Conservation (phyloP, 2,329 filamentous ascomycete genomes). For the Pseudogymnoascus sp. region DNA sequence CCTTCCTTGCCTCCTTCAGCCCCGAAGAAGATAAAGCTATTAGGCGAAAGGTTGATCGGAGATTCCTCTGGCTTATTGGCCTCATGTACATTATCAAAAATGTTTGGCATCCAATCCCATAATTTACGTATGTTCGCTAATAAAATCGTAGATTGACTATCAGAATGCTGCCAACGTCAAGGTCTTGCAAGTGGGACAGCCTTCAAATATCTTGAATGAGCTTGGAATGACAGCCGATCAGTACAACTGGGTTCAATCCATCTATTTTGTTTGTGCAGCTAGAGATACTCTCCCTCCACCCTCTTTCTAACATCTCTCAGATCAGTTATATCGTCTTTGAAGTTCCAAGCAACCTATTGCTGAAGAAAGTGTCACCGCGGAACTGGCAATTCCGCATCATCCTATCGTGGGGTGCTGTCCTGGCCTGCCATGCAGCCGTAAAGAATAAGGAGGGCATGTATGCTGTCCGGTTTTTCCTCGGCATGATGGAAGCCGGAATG, state of each 20-base stretch:
- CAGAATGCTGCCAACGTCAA: constrained; percentile 36
- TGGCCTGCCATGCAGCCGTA: constrained; percentile 34
- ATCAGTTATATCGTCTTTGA: constrained; percentile 36
- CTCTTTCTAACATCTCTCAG: constrained; percentile 15
- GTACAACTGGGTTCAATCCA: constrained; percentile 36
- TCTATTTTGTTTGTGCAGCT: constrained; percentile 30
- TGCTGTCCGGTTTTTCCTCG: constrained; percentile 35
- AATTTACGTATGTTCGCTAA: background rate
- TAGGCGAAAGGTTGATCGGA: constrained; percentile 34
- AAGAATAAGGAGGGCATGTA: constrained; percentile 33
- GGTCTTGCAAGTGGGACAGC: constrained; percentile 35
- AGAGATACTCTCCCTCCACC: background rate
- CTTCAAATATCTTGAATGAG: constrained; percentile 32
- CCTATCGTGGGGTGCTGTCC: constrained; percentile 32
- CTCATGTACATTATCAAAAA: constrained; percentile 37
- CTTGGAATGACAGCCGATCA: constrained; percentile 34
- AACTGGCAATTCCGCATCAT: constrained; percentile 34
- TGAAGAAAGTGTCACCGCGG: constrained; percentile 31
- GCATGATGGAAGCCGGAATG: constrained; percentile 36
- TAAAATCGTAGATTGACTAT: constrained; percentile 30
- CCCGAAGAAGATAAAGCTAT: constrained; percentile 33
- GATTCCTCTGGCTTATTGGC: constrained; percentile 33
- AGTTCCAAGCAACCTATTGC: constrained; percentile 33
- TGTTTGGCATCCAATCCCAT: constrained; percentile 19
- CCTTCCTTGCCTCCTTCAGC: constrained; percentile 34